These are phyloP conservation scores for Lagenidium giganteum DNA, from an alignment of 352 stramenopile genomes.

Conservation along the genomic window DNA sequence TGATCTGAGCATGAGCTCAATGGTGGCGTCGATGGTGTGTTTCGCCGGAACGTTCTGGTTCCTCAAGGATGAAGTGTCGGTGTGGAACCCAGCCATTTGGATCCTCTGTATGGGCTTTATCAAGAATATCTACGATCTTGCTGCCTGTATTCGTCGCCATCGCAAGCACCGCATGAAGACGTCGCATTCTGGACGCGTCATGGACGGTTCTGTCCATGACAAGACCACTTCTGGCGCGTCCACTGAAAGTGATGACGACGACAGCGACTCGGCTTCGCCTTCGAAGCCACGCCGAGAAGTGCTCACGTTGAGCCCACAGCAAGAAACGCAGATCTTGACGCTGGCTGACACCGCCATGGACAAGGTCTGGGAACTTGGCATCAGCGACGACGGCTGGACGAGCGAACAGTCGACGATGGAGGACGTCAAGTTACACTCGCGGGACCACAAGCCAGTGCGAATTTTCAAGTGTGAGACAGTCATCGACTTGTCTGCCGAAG, in stretches of 20 bases:
- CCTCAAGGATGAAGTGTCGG: slow-evolving; percentile 69
- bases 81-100: slow-evolving; percentile 69
- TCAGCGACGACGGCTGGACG: slow-evolving; percentile 49
- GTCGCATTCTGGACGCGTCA: no score
- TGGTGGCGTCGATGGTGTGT: slow-evolving; percentile 51
- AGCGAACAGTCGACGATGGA: slow-evolving; percentile 57
- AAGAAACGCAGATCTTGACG: slow-evolving; percentile 43
- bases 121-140: slow-evolving; percentile 71
- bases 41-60: slow-evolving; percentile 75
- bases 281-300: slow-evolving; percentile 25
- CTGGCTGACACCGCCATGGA: slow-evolving; percentile 43
- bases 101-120: slow-evolving; percentile 64
- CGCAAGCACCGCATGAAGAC: no score
- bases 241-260: no score
- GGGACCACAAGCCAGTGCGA: slow-evolving; percentile 63
- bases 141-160: slow-evolving; percentile 23
- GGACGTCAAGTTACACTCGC: slow-evolving; percentile 54
- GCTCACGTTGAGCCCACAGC: slow-evolving; percentile 36
- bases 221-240: no score
- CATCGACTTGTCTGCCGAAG: slow-evolving; percentile 62
- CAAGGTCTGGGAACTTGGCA: slow-evolving; percentile 46
- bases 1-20: slow-evolving; percentile 37
- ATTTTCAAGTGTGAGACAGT: slow-evolving; percentile 74
- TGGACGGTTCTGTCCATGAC: no score
- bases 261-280: neutral